Base-by-base conservation (phyloP, 1,284 basidiomycete species). In the Boletus sp. region DNA sequence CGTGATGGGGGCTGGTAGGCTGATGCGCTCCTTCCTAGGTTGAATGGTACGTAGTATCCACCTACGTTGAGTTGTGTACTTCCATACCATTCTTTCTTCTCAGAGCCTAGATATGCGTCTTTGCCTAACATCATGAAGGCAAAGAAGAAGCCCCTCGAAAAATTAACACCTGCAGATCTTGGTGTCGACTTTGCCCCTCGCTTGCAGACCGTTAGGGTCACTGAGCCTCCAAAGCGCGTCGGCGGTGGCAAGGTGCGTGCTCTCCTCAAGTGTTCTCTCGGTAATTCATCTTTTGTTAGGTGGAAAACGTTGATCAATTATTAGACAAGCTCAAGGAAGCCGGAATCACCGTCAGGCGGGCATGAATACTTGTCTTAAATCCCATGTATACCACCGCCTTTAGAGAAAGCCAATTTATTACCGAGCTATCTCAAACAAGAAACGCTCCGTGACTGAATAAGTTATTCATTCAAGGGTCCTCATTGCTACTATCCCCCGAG, bases 91-190 rank as follows among this genome's bases (percentile, higher is more conserved):
- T 38, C 17, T 19, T 23, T 32, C 38, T 30, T 34, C 40, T 37
- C 44, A 90, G 93, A 95, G 68, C 94, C 94, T 10, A 85, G 94
- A 58, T 97, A 95, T 65, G 93, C 94, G 1, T 93, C 93, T 22
- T 69, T 96, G 53, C 94, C 93, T 14, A 95, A 93, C 64, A 95
- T 95, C 69, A 96, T 95, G 91, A 95, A 95, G 73, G 95, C 95
- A 20, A 99, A 98, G 80, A 99, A 98, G 81, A 99, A 99, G 74
- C 88, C 90, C 20, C 73, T 98, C 43, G 87, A 94, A 72, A 94
- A 91, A 64, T 62, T 94, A 53, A 82, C 82, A 27, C 76, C 91
- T 8, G 74, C 78, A 40, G 92, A 95, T 59, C 83, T 98, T 13
- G 84, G 85, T n/a, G 73, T 94, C 32, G 88, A 94, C 66, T 74